Conservation (phyloP, 306 rosid species). For the apple (Malus domestica) region ASM211411v1 NC_041803.1:52813001-52813500, state of each 20-base stretch:
- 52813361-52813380: background rate
- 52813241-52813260: constrained; percentile 85
- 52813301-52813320: constrained; percentile 95
- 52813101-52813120: constrained; percentile 19
- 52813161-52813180: background rate
- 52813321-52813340: constrained; percentile 88
- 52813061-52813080: background rate
- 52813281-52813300: constrained; percentile 87
- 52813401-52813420: background rate
- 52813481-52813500: background rate
- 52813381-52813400: background rate
- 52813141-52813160: constrained; percentile 35
- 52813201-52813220: constrained; percentile 83
- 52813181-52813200: constrained; percentile 3
- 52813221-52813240: constrained; percentile 68
- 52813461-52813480: background rate
- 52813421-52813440: background rate
- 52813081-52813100: background rate
- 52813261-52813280: constrained; percentile 78
- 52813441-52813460: background rate
- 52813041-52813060: background rate
- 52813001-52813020: background rate
- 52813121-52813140: constrained; percentile 84
- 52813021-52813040: background rate
- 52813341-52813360: constrained; percentile 76